Conservation (phyloP, 345 rosid species). For the Tarenaya hassleriana region DNA sequence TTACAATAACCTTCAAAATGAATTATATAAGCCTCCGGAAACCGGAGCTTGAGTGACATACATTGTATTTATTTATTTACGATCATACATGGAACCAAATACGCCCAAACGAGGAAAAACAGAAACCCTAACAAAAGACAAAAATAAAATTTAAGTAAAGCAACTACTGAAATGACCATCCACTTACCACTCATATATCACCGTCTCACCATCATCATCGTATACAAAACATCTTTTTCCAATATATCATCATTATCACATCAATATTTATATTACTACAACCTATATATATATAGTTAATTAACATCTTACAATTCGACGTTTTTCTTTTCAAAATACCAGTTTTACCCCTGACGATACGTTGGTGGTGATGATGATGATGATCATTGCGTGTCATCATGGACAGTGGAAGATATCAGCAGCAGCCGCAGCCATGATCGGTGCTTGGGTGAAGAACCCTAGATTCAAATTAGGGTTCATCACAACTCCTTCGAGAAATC, state of each 20-base stretch:
- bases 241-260: background rate
- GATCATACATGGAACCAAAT: background rate
- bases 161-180: background rate
- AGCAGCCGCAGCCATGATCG: slow-evolving; percentile 45
- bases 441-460: slow-evolving; percentile 45
- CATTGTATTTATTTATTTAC: background rate
- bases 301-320: slow-evolving; percentile 2
- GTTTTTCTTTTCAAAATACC: background rate
- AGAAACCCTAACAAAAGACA: background rate
- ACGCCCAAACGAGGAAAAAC: background rate
- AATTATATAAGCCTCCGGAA: no score
- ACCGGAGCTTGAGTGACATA: no score
- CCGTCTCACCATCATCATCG: background rate
- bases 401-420: slow-evolving; percentile 22
- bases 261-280: background rate
- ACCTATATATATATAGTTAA: no score
- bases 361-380: background rate
- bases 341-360: slow-evolving; percentile 5
- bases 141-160: background rate
- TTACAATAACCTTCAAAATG: no score
- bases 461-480: slow-evolving; percentile 34
- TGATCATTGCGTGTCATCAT: background rate
- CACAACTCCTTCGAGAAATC: slow-evolving; percentile 25
- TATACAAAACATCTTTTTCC: background rate
- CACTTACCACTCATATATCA: background rate